These are phyloP conservation scores for Exophiala spinifera DNA, from an alignment of 2,329 filamentous ascomycete genomes.

Conservation along the genomic window DNA sequence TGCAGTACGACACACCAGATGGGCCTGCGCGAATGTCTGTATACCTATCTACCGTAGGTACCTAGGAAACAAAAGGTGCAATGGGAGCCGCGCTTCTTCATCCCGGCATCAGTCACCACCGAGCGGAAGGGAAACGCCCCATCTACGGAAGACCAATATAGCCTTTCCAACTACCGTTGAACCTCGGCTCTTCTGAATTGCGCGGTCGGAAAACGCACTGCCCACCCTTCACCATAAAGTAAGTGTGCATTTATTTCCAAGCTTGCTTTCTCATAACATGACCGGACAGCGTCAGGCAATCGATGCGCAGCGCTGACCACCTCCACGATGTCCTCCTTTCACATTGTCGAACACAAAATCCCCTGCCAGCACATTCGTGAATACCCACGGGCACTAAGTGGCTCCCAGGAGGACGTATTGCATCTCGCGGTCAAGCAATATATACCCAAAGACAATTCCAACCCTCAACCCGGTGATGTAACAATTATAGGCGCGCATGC, in stretches of 20 bases:
- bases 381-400: constrained; percentile 47
- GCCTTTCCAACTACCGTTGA: constrained; percentile 13
- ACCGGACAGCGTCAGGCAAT: not conserved
- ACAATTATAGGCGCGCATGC: constrained; percentile 56
- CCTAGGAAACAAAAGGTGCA: too few relatives aligned
- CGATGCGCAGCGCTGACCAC: not conserved
- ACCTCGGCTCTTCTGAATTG: constrained; percentile 25
- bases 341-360: constrained; percentile 48
- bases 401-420: constrained; percentile 49
- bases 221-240: not conserved
- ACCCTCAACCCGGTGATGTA: constrained; percentile 46
- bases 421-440: constrained; percentile 56
- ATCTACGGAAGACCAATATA: not conserved
- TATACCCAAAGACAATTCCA: constrained; percentile 47
- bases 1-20: too few relatives aligned
- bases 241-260: too few relatives aligned
- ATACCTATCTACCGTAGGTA: too few relatives aligned
- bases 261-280: too few relatives aligned
- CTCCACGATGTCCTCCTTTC: constrained; percentile 38
- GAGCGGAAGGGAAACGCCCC: too few relatives aligned
- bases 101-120: too few relatives aligned
- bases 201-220: not conserved
- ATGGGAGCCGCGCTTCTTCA: too few relatives aligned
- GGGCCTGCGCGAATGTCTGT: too few relatives aligned
- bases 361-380: constrained; percentile 51